phyloP scores from a whole-genome alignment of 176 grass and related monocot genomes.

The Oryza brachyantha region DNA sequence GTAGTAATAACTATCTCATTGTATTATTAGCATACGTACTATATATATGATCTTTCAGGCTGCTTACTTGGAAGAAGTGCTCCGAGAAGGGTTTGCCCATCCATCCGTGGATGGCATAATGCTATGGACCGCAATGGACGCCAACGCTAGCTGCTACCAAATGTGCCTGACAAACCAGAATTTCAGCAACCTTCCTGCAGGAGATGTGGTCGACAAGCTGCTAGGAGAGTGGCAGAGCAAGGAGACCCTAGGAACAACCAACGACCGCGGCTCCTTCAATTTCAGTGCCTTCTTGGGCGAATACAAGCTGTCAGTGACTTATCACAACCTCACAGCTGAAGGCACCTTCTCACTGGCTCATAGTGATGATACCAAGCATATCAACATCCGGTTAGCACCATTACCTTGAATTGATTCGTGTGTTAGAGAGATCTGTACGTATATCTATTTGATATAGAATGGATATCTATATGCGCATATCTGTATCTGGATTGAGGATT shows the following conservation, averaged over 20 bases:
- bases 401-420: not conserved
- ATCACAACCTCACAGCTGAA: slow-evolving; percentile 41
- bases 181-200: slow-evolving; percentile 60
- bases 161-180: slow-evolving; percentile 79
- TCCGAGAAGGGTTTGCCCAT: slow-evolving; percentile 76
- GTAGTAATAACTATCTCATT: too few species aligned
- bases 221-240: slow-evolving; percentile 71
- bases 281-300: slow-evolving; percentile 70
- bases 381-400: slow-evolving; percentile 46
- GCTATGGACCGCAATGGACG: slow-evolving; percentile 70
- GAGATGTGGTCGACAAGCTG: slow-evolving; percentile 67
- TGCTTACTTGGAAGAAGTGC: slow-evolving; percentile 65
- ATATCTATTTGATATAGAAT: not conserved
- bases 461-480: not conserved
- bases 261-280: slow-evolving; percentile 68
- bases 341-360: slow-evolving; percentile 51
- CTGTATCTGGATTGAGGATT: not conserved
- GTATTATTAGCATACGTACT: too few species aligned
- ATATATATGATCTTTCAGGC: slow-evolving; percentile 27
- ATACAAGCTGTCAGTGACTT: slow-evolving; percentile 53
- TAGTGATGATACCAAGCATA: slow-evolving; percentile 70
- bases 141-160: slow-evolving; percentile 64
- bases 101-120: slow-evolving; percentile 75
- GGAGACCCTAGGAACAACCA: slow-evolving; percentile 51
- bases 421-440: not conserved